Evolutionary conservation across 2,329 filamentous ascomycete genomes (phyloP).

Genomic region (Mycosphaerella arachidis): DNA sequence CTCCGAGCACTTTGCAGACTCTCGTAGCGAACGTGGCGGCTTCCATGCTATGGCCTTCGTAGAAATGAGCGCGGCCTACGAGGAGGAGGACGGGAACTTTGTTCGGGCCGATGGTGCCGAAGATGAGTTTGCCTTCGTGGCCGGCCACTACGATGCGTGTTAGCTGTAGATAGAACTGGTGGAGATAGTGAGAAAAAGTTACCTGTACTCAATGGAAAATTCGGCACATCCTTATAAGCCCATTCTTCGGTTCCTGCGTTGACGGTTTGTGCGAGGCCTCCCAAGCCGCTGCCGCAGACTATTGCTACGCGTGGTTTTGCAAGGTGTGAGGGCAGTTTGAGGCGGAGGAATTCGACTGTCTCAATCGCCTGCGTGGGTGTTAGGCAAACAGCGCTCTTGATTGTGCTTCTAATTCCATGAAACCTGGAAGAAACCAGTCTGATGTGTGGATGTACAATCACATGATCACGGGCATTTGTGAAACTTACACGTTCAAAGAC

Average conservation of each 20-base stretch:
- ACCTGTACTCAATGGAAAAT: constrained; percentile 60
- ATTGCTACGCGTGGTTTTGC: constrained; percentile 54
- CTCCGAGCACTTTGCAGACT: constrained; percentile 58
- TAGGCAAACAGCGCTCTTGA: neutral
- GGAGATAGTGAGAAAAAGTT: constrained; percentile 21
- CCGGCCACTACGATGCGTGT: constrained; percentile 46
- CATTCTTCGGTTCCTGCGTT: constrained; percentile 48
- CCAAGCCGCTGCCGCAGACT: constrained; percentile 61
- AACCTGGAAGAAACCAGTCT: constrained; percentile 5
- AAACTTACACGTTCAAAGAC: constrained; percentile 32
- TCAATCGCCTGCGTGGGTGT: constrained; percentile 37
- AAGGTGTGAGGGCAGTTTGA: constrained; percentile 49
- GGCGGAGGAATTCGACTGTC: constrained; percentile 48
- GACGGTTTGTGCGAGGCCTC: constrained; percentile 56
- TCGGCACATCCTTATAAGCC: constrained; percentile 56
- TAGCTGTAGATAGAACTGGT: neutral
- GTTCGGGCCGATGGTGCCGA: constrained; percentile 52
- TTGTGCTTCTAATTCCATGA: neutral
- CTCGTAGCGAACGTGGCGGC: constrained; percentile 60
- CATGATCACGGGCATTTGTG: constrained; percentile 7
- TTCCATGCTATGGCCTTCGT: constrained; percentile 62
- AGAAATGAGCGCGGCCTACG: constrained; percentile 63
- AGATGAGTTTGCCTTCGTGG: constrained; percentile 62
- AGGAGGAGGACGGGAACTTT: constrained; percentile 57
- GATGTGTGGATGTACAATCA: neutral